phyloP scores from a whole-genome alignment of 2,329 filamentous ascomycete genomes.

The Neopestalotiopsis sp. region DNA sequence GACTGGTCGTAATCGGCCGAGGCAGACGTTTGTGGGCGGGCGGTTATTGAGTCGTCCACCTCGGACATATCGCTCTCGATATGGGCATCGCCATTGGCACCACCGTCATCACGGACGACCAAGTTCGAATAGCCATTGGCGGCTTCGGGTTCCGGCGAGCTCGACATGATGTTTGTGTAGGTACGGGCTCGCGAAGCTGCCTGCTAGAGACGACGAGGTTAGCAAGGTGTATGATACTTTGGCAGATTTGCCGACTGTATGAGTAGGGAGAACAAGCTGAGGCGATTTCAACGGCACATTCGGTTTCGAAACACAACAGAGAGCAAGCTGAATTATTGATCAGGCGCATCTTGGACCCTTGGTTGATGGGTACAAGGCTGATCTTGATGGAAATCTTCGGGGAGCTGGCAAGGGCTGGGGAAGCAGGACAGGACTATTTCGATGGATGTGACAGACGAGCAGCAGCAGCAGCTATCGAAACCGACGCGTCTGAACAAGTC shows the following conservation, averaged over 20 bases:
- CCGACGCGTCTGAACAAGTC: conserved; percentile 29
- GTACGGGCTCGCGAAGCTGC: conserved; percentile 66
- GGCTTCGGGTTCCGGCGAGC: conserved; percentile 64
- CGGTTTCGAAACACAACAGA: conserved; percentile 39
- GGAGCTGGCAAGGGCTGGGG: conserved; percentile 21
- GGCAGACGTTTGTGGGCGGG: conserved; percentile 47
- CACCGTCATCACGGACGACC: conserved; percentile 47
- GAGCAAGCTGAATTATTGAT: conserved; percentile 38
- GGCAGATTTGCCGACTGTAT: conserved; percentile 24
- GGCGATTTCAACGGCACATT: conserved; percentile 39
- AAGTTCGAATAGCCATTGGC: conserved; percentile 68
- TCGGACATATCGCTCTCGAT: conserved; percentile 83
- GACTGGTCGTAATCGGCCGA: conserved; percentile 42
- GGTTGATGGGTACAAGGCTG: conserved; percentile 55
- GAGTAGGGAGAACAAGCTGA: conserved; percentile 31
- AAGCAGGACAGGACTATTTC: conserved; percentile 23
- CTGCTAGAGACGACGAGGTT: conserved; percentile 54
- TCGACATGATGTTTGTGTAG: conserved; percentile 58
- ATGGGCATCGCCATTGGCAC: conserved; percentile 45
- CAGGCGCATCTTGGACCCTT: conserved; percentile 41
- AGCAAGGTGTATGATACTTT: conserved; percentile 34
- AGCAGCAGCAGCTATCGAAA: conserved; percentile 30
- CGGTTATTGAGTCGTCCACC: conserved; percentile 62
- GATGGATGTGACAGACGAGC: conserved; percentile 30
- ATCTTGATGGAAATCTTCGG: conserved; percentile 49